Conservation (phyloP, 768 basidiomycete genomes). For the Dictyophora rubrovolvata region DNA sequence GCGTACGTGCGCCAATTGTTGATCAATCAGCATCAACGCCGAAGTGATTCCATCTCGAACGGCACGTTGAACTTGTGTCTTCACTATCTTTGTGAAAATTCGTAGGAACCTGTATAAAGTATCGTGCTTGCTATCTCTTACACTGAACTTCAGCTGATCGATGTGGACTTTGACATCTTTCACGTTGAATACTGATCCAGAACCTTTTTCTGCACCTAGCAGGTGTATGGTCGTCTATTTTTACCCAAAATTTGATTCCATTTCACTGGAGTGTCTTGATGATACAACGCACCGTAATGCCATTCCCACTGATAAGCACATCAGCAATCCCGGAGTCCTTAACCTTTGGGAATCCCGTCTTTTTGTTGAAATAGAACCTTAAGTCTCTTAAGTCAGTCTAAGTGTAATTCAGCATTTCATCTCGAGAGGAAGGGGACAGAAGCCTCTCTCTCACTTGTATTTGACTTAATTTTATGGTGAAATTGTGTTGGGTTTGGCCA, state of each 20-base stretch:
- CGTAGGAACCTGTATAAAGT: conserved; percentile 76
- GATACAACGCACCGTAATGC: conserved; percentile 48
- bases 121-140: conserved; percentile 88
- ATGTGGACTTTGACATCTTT: conserved; percentile 69
- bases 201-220: conserved; percentile 50
- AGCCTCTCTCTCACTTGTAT: conserved; percentile 41
- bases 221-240: conserved; percentile 48
- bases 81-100: conserved; percentile 71
- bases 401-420: not conserved
- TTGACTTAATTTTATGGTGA: conserved; percentile 68
- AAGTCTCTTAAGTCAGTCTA: conserved; percentile 84
- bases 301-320: conserved; percentile 73
- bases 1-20: conserved; percentile 81
- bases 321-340: conserved; percentile 79
- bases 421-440: not conserved
- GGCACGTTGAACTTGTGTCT: conserved; percentile 55
- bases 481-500: conserved; percentile 59
- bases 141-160: conserved; percentile 78
- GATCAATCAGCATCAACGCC: conserved; percentile 80
- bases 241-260: not conserved
- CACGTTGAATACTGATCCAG: conserved; percentile 62
- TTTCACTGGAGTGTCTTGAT: not conserved
- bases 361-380: conserved; percentile 83
- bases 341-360: conserved; percentile 73
- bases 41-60: conserved; percentile 61